Evolutionary conservation across 2,329 filamentous ascomycete species (phyloP).

Genomic region (Penicillium corylophilum): DNA sequence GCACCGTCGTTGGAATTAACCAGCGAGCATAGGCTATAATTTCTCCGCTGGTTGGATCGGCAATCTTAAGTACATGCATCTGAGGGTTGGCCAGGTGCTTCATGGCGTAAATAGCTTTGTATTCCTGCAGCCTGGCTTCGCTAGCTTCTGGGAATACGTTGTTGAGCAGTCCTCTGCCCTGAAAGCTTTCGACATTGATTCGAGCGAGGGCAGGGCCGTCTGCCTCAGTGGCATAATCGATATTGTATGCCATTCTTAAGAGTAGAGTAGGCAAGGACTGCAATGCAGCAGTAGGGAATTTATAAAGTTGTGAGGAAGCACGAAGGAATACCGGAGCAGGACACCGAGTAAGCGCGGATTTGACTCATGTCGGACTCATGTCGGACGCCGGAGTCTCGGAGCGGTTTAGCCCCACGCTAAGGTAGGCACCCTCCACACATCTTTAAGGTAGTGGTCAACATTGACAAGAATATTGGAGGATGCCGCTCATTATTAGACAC

Average conservation of each 20-base stretch:
- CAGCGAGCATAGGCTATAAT: conserved; percentile 53
- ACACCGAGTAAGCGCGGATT: background rate
- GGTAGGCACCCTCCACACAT: too few species aligned
- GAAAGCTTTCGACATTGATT: conserved; percentile 51
- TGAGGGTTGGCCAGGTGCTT: conserved; percentile 44
- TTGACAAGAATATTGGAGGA: too few species aligned
- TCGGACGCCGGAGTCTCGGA: background rate
- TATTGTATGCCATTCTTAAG: conserved; percentile 8
- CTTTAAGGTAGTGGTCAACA: too few species aligned
- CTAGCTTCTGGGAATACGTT: conserved; percentile 39
- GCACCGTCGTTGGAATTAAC: conserved; percentile 33
- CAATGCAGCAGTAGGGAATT: too few species aligned
- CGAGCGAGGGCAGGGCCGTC: conserved; percentile 46
- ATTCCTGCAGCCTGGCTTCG: conserved; percentile 29
- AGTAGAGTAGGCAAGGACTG: too few species aligned
- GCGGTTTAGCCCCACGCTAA: background rate
- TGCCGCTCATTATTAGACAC: too few species aligned
- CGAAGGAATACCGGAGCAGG: background rate
- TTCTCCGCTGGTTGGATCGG: conserved; percentile 30
- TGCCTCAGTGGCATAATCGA: conserved; percentile 37
- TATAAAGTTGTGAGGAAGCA: background rate
- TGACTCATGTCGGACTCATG: background rate
- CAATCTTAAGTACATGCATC: conserved; percentile 44
- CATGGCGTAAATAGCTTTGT: conserved; percentile 36
- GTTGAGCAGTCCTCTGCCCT: conserved; percentile 38